Base-by-base conservation (phyloP, 805 yeast genomes). In the Lipomyces mesembrius region DNA sequence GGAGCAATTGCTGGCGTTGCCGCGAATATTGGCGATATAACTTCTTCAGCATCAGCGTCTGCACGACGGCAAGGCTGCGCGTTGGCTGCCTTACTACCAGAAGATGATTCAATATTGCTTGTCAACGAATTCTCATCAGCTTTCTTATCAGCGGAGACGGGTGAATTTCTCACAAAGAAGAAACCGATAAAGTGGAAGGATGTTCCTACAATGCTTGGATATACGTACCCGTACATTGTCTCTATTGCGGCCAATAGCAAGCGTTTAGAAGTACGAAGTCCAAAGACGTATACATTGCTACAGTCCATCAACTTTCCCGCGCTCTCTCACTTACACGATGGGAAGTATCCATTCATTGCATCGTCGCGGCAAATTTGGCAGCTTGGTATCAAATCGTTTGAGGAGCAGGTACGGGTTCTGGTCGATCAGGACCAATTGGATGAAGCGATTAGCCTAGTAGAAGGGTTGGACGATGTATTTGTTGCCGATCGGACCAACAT, bases 371-470 rank as follows among this genome's bases (percentile, higher is more conserved):
- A 72, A 25, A 68, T 82, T 8, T 74, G 73, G 63, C 65, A 76
- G 54, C 73, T 78, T 58, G 56, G 71, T 9, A 72, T 75, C 58
- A 62, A 71, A 11, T 74, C 77, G 11, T 81, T 75, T 63, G 71
- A 74, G 32, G 69, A 65, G n/a, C 83, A 80, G 65, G 69, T 83
- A 9, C 68, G 73, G 8, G 73, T 74, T 25, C 73, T 83, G 34
- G 76, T 77, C 35, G 62, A 65, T 9, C 49, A 63, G 9, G 72
- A 76, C 22, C 75, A 75, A 46, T 77, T 79, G 51, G 79, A 77
- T 35, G 83, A 83, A 65, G 85, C 87, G 0, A 83, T 85, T 20
- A 74, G 77, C 12, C 70, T 86, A 22, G 74, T 83, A 4, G 70
- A 73, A 37, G 79, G 79, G 60, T 71, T 81, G 55, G 71, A 74